Evolutionary conservation across 495 filamentous ascomycete species (phyloP).

Genomic region (Penicillium odoratum): DNA sequence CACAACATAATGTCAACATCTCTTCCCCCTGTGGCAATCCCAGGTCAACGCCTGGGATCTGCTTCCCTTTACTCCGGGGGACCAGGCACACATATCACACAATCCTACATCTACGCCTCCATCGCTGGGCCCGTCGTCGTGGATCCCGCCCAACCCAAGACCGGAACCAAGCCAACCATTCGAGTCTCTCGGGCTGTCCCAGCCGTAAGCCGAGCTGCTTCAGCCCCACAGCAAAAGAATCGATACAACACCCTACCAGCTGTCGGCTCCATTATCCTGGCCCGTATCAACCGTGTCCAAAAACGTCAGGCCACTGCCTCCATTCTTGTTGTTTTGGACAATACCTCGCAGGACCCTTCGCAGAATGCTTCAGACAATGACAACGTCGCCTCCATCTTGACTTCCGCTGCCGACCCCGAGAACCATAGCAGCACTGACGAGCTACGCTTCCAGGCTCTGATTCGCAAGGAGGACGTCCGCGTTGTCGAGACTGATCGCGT

Average conservation of each 20-base stretch:
- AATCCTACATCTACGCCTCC: slow-evolving; percentile 71
- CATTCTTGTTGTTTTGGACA: slow-evolving; percentile 75
- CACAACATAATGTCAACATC: slow-evolving; percentile 32
- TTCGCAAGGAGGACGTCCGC: slow-evolving; percentile 83
- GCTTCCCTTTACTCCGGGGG: slow-evolving; percentile 65
- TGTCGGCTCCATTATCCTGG: slow-evolving; percentile 77
- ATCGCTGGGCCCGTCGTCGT: slow-evolving; percentile 60
- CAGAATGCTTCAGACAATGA: slow-evolving; percentile 42
- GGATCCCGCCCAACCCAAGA: slow-evolving; percentile 47
- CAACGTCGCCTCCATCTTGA: slow-evolving; percentile 51
- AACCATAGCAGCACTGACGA: slow-evolving; percentile 51
- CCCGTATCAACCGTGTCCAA: slow-evolving; percentile 78
- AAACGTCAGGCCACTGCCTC: slow-evolving; percentile 78
- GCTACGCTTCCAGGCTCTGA: slow-evolving; percentile 48
- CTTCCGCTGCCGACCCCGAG: slow-evolving; percentile 44
- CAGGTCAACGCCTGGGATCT: slow-evolving; percentile 77
- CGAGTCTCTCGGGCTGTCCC: slow-evolving; percentile 44
- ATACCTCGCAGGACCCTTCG: slow-evolving; percentile 37
- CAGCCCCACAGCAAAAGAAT: slow-evolving; percentile 22
- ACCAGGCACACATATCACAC: slow-evolving; percentile 77
- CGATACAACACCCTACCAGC: slow-evolving; percentile 72
- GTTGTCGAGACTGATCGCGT: slow-evolving; percentile 96
- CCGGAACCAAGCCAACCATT: slow-evolving; percentile 56
- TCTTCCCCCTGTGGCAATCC: slow-evolving; percentile 45
- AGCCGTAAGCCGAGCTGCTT: slow-evolving; percentile 1